Conservation (phyloP, 2,329 filamentous ascomycete species). For the Magnaporthales sp. region DNA sequence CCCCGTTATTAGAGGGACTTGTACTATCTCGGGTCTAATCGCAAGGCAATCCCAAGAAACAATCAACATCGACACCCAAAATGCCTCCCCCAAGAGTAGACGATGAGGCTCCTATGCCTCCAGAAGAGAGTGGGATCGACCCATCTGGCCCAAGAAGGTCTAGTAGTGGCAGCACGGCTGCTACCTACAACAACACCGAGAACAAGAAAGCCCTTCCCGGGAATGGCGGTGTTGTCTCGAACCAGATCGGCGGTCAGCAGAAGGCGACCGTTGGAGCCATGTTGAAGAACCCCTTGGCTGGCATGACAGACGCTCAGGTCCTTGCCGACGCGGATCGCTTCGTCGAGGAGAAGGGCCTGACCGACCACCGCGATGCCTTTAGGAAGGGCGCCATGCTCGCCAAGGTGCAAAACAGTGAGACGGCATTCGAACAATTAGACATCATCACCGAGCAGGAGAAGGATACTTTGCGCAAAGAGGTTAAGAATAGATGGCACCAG, state of each 20-base stretch:
- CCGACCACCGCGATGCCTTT: constrained; percentile 1
- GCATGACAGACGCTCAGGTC: neutral
- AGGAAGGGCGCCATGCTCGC: constrained; percentile 1
- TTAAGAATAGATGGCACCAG: constrained; percentile 3
- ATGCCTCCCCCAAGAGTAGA: constrained; percentile 1
- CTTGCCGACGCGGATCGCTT: neutral
- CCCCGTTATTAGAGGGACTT: neutral
- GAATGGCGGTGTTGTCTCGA: neutral
- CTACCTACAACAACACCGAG: neutral
- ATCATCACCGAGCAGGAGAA: constrained; percentile 2
- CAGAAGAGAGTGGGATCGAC: neutral
- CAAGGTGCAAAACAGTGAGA: constrained; percentile 1
- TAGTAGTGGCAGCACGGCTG: neutral
- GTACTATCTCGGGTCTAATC: neutral
- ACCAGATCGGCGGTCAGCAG: neutral
- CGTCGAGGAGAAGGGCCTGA: neutral
- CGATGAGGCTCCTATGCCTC: constrained; percentile 1
- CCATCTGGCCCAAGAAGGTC: neutral
- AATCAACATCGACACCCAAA: neutral
- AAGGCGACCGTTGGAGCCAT: neutral
- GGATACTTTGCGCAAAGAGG: neutral
- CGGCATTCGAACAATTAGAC: neutral
- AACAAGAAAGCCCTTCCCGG: neutral
- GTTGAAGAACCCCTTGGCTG: constrained; percentile 1
- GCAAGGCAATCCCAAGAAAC: neutral